Evolutionary conservation across 371 early-diverging fungal species (phyloP).

Genomic region (Cokeromyces recurvatus): DNA sequence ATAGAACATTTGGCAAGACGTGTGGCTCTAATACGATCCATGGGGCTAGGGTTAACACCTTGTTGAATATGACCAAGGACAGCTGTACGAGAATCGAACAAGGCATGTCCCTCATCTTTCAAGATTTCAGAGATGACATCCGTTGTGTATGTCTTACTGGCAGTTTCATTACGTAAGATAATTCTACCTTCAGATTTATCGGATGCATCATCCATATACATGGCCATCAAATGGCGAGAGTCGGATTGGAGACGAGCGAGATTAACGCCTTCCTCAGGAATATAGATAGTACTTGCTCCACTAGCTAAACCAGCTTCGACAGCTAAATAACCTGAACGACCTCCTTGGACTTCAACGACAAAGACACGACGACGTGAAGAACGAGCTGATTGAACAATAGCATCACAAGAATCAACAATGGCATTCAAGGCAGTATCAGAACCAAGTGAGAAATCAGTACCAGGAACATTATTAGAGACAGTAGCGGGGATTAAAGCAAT

Average conservation of each 20-base stretch:
- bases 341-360: conserved; percentile 98
- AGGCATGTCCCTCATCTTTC: conserved; percentile 84
- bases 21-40: conserved; percentile 94
- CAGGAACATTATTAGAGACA: conserved; percentile 98
- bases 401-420: conserved; percentile 92
- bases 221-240: conserved; percentile 69
- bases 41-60: conserved; percentile 93
- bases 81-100: conserved; percentile 91
- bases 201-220: conserved; percentile 72
- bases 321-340: conserved; percentile 95
- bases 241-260: conserved; percentile 80
- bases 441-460: conserved; percentile 95
- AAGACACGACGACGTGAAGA: conserved; percentile 94
- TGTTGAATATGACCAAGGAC: conserved; percentile 97
- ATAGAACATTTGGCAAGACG: conserved; percentile 76
- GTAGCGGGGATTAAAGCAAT: conserved; percentile 95
- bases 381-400: conserved; percentile 88
- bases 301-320: conserved; percentile 87
- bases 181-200: conserved; percentile 46
- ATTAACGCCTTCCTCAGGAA: conserved; percentile 91
- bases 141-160: conserved; percentile 85
- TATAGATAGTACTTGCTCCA: conserved; percentile 94
- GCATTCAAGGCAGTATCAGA: conserved; percentile 97
- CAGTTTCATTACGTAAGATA: conserved; percentile 72
- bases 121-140: conserved; percentile 90